phyloP scores from a whole-genome alignment of 495 filamentous ascomycete species.

The Daldinia childiae region DNA sequence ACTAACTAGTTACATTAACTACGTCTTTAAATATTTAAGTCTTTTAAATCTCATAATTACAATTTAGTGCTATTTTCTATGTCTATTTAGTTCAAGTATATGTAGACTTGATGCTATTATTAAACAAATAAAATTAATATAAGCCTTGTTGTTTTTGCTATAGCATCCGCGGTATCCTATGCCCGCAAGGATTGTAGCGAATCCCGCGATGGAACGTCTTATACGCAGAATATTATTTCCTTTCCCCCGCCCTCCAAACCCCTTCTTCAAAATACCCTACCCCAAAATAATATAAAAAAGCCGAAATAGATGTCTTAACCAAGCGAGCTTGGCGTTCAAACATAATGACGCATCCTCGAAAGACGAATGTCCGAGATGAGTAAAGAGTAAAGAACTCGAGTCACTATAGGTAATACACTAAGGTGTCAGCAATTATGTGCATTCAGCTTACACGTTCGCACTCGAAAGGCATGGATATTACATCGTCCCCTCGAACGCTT shows the following conservation, averaged over 20 bases:
- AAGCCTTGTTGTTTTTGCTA: neutral
- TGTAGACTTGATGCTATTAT: neutral
- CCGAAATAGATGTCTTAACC: neutral
- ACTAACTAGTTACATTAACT: too few species aligned
- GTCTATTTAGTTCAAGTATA: neutral
- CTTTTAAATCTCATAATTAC: neutral
- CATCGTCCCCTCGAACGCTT: neutral
- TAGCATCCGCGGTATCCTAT: neutral
- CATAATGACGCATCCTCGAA: neutral
- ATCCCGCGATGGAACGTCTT: constrained; percentile 1
- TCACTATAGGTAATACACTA: neutral
- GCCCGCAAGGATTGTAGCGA: neutral
- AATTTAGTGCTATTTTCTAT: too few species aligned
- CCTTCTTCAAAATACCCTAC: neutral
- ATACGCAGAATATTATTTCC: neutral
- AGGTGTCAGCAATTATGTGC: neutral
- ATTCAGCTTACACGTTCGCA: neutral
- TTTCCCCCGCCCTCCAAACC: neutral
- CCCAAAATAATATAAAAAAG: neutral
- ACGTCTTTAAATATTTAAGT: neutral
- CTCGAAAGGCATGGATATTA: neutral
- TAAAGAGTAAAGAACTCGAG: neutral
- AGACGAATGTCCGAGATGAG: neutral
- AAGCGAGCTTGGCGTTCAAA: constrained; percentile 3
- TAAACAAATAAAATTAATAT: neutral